Conservation (phyloP, 768 basidiomycete species). For the Leccinum variicolor region DNA sequence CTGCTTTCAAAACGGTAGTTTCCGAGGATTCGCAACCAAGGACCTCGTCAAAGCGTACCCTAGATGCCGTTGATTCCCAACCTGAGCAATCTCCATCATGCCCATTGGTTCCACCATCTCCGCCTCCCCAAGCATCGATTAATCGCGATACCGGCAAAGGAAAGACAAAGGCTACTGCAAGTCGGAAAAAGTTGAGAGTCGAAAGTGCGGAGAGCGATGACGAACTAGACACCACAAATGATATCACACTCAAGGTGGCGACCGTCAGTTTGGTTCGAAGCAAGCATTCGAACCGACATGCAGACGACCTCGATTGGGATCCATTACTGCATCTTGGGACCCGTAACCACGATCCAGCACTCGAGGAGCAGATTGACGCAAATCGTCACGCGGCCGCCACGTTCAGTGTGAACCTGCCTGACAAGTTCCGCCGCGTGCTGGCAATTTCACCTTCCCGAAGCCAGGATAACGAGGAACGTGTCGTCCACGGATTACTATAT, state of each 20-base stretch:
- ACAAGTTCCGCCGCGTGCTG: constrained; percentile 61
- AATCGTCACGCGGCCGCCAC: constrained; percentile 34
- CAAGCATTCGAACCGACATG: constrained; percentile 9
- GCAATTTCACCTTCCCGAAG: constrained; percentile 51
- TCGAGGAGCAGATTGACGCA: constrained; percentile 16
- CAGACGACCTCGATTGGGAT: constrained; percentile 27
- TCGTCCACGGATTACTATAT: constrained; percentile 60
- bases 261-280: constrained; percentile 9
- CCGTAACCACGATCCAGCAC: constrained; percentile 21
- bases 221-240: constrained; percentile 19
- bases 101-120: constrained; percentile 62
- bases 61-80: constrained; percentile 32
- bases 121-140: constrained; percentile 44
- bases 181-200: constrained; percentile 52
- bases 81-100: constrained; percentile 10
- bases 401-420: constrained; percentile 60
- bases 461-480: constrained; percentile 44
- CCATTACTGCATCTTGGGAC: constrained; percentile 25
- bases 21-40: constrained; percentile 15
- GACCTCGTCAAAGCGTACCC: constrained; percentile 43
- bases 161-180: constrained; percentile 33
- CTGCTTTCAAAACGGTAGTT: neutral
- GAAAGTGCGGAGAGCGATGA: constrained; percentile 28
- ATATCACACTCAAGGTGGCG: constrained; percentile 20
- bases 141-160: constrained; percentile 36